These are phyloP conservation scores for Hygrophila difformis DNA, from an alignment of 257 asterid genomes.

Conservation along the genomic window DNA sequence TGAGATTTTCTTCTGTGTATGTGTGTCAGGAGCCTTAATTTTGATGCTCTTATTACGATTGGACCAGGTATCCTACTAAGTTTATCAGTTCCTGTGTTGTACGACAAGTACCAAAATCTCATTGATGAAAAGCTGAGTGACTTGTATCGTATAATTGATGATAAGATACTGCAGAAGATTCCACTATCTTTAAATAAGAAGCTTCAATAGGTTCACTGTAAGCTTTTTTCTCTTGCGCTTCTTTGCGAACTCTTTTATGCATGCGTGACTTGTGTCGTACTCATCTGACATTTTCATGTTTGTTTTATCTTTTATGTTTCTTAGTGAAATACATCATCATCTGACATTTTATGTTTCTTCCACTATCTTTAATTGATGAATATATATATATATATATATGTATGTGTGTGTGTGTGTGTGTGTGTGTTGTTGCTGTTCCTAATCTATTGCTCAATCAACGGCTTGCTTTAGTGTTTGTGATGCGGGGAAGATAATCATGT, in stretches of 20 bases:
- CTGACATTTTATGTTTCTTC: no score
- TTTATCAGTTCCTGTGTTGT: slow-evolving; percentile 64
- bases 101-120: slow-evolving; percentile 69
- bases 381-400: no score
- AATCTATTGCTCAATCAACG: neutral
- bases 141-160: slow-evolving; percentile 41
- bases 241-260: neutral
- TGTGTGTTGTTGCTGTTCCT: neutral
- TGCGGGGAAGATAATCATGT: neutral
- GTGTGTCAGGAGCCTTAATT: no score
- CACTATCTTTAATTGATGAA: no score
- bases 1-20: no score
- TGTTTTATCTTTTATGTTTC: slow-evolving; percentile 1
- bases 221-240: slow-evolving; percentile 7
- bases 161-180: slow-evolving; percentile 40
- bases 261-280: neutral
- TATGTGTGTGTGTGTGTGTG: no score
- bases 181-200: slow-evolving; percentile 49
- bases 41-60: no score
- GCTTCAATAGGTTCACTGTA: slow-evolving; percentile 49
- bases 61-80: slow-evolving; percentile 61
- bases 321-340: no score
- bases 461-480: slow-evolving; percentile 8
- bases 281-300: neutral
- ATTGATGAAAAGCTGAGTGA: slow-evolving; percentile 58